Base-by-base conservation (phyloP, 345 rosid species). In the Microthlaspi erraticum region DNA sequence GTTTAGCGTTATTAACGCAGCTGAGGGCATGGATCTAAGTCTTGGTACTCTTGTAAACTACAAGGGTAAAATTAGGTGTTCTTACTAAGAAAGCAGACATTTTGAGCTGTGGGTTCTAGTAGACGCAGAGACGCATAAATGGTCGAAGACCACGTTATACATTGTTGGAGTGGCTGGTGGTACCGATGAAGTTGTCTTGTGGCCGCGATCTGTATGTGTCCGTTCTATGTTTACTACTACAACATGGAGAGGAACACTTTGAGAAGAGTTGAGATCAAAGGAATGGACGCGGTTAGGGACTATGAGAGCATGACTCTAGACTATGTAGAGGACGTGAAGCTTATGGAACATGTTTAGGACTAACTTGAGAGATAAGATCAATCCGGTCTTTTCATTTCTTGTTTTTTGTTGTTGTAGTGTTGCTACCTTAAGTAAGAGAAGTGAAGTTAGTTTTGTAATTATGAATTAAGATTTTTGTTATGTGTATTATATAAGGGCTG, bases 251-350 rank as follows among this genome's bases (percentile, higher is more conserved):
- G 34, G 34, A 51, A 51, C 23, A 3, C 36, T 11, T 2, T 51
- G 17, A 6, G 5, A 51, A 26, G 17, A 51, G 17, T 51, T 26
- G 17, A 51, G 26, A 51, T 26, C 17, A 34, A 12, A 50, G 6
- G 55, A 0, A 11, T 23, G 23, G 23, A 20, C 23, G 23, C 23
- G 23, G 23, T 20, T 20, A 20, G 23, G 23, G 1, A 20, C 23
- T 23, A 1, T 23, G 2, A 12, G 11, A 17, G 8, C 17, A 14
- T 12, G 17, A 23, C 36, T 51, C 34, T 51, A 51, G 12, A 51
- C 56, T 17, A 51, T 51, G 36, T 13, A 26, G 56, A 51, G 56
- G 36, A 26, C 36, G 56, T 51, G 56, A 20, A 20, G 23, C 23
- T 20, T 20, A 20, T 20, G 23, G 23, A 20, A 20, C 2, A 20